Evolutionary conservation across 129 eudicot genomes (phyloP).

Genomic region (Flaveria trinervia): DNA sequence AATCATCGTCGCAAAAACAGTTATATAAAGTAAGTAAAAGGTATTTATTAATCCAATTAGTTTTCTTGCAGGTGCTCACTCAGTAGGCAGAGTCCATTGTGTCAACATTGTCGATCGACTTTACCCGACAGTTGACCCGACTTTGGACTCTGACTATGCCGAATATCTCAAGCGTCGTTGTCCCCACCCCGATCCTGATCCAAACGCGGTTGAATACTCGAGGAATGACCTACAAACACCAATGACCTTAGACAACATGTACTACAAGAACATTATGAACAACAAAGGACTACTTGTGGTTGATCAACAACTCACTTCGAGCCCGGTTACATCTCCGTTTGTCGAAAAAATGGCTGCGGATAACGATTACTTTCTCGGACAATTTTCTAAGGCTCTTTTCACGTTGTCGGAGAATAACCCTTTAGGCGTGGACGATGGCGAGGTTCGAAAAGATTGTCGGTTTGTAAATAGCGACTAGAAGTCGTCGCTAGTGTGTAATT

Average conservation of each 20-base stretch:
- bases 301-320: constrained; percentile 64
- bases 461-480: constrained; percentile 45
- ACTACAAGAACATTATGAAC: constrained; percentile 69
- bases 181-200: constrained; percentile 68
- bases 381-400: constrained; percentile 61
- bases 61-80: constrained; percentile 70
- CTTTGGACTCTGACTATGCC: constrained; percentile 56
- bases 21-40: too few relatives aligned
- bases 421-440: constrained; percentile 55
- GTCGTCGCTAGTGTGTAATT: constrained; percentile 1
- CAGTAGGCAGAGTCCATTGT: constrained; percentile 86
- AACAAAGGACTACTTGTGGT: constrained; percentile 61
- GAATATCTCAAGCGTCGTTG: constrained; percentile 74
- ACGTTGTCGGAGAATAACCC: constrained; percentile 86
- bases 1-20: neutral
- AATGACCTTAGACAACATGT: constrained; percentile 75
- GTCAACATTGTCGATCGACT: constrained; percentile 64
- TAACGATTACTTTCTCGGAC: constrained; percentile 61
- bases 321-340: constrained; percentile 58
- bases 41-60: neutral
- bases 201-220: constrained; percentile 57
- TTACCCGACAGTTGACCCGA: constrained; percentile 81
- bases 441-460: constrained; percentile 80
- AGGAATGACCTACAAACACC: constrained; percentile 72
- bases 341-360: constrained; percentile 74